These are phyloP conservation scores for Xylariaceae sp. DNA, from an alignment of 2,329 filamentous ascomycete species.

Conservation along the genomic window DNA sequence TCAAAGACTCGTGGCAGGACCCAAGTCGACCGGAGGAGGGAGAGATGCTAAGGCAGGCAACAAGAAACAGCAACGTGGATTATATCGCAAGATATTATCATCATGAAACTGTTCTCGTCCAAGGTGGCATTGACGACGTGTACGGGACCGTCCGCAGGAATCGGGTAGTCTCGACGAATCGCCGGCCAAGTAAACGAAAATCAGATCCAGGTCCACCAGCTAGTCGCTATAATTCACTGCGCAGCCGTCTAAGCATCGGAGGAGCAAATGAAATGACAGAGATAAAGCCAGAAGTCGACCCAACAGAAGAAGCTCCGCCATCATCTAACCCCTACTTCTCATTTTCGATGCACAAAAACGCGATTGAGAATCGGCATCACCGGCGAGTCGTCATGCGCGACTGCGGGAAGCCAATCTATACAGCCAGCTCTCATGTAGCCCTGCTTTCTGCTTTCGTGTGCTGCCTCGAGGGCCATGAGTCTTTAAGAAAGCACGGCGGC, in stretches of 20 bases:
- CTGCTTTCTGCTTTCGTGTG: constrained; percentile 33
- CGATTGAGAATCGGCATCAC: constrained; percentile 33
- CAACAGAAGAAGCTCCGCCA: not conserved
- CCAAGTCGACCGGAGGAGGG: constrained; percentile 39
- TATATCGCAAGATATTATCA: constrained; percentile 41
- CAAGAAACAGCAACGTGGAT: constrained; percentile 29
- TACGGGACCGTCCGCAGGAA: constrained; percentile 30
- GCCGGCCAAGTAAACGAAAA: not conserved
- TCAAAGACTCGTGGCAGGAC: constrained; percentile 44
- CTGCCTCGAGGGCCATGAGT: constrained; percentile 35
- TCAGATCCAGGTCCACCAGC: not conserved
- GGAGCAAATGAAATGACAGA: not conserved
- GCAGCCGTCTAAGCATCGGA: not conserved
- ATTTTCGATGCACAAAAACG: not conserved
- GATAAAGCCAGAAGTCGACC: not conserved
- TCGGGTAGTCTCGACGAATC: constrained; percentile 31
- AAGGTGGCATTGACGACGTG: constrained; percentile 33
- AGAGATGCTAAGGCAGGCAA: constrained; percentile 35
- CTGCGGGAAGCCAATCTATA: constrained; percentile 36
- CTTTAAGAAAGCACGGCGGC: constrained; percentile 24
- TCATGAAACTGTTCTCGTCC: constrained; percentile 37
- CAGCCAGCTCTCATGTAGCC: constrained; percentile 32
- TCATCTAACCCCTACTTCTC: not conserved
- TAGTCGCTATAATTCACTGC: not conserved
- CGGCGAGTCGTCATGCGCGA: constrained; percentile 36